A percentile compares a stretch with the other conserved stretches of the same genome.
Evolutionary conservation across 1,139 yeast genomes (phyloP).

Genomic region (Suhomyces taliae): DNA sequence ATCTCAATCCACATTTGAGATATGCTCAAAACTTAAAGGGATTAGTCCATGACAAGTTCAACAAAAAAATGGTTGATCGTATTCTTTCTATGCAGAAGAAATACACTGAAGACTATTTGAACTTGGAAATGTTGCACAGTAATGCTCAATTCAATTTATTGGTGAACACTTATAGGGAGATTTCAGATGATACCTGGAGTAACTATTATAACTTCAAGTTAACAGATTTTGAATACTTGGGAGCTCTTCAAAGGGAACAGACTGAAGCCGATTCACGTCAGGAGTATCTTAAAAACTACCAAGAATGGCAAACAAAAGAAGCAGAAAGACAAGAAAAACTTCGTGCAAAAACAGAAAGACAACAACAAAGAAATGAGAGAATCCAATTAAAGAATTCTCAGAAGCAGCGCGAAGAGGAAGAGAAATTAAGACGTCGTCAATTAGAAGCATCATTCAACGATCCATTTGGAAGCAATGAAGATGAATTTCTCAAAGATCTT

Average conservation of each 20-base stretch:
- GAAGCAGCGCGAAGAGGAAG: slow-evolving; percentile 13
- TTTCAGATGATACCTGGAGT: slow-evolving; percentile 42
- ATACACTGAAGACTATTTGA: slow-evolving; percentile 38
- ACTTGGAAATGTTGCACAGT: slow-evolving; percentile 48
- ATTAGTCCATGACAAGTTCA: slow-evolving; percentile 36
- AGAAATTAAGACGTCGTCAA: slow-evolving; percentile 12
- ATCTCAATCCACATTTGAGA: slow-evolving; percentile 15
- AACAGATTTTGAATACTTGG: slow-evolving; percentile 42
- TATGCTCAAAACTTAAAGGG: slow-evolving; percentile 35
- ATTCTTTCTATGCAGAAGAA: slow-evolving; percentile 30
- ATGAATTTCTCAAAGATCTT: slow-evolving; percentile 13
- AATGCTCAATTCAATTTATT: slow-evolving; percentile 43
- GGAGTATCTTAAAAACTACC: slow-evolving; percentile 15
- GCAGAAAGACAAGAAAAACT: slow-evolving; percentile 21
- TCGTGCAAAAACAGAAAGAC: slow-evolving; percentile 10
- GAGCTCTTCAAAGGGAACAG: slow-evolving; percentile 20
- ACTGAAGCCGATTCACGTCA: slow-evolving; percentile 12
- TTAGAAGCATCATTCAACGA: slow-evolving; percentile 22
- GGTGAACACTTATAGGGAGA: slow-evolving; percentile 42
- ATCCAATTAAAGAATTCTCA: slow-evolving; percentile 17
- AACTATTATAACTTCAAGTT: slow-evolving; percentile 40
- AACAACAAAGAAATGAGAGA: slow-evolving; percentile 15
- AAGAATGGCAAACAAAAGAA: slow-evolving; percentile 22
- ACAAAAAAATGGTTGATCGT: slow-evolving; percentile 32
- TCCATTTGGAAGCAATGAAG: slow-evolving; percentile 16